Evolutionary conservation across 106 monocot species (phyloP), one percentile per base, ranked within the genome.

Genomic region (Hemerocallis citrina): DNA sequence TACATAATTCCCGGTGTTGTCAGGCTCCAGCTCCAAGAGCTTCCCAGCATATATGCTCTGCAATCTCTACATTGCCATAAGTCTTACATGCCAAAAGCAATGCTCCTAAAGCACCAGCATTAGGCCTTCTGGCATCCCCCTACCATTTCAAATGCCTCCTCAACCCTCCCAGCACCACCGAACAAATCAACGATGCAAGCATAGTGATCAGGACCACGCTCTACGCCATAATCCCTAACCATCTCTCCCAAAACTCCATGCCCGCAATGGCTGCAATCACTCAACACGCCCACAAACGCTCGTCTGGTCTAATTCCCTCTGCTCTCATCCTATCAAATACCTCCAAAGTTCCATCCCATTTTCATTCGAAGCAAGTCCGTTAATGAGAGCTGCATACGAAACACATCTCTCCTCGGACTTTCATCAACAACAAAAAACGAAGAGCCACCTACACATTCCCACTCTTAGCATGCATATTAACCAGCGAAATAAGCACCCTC

Each of bases 401-500:
- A 72, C 3, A 67, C 72, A 62, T 86, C 86, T 3, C 59, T 64
- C 24, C 32, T 47, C 13, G 68, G 32, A 12, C 75, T 78, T 68
- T 78, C 81, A 4, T 63, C 62, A 41, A n/a, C n/a, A n/a, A n/a
- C n/a, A 86, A 86, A 19, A 65, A 19, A 27, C 36, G 16, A 19
- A 66, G 40, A 0, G 78, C 81, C 47, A 61, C 4, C 4, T 69
- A 61, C 4, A 78, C 65, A 61, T 86, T 75, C n/a, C 81, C 81
- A 44, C 81, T 81, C 65, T 86, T 86, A 7, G 81, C 68, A 15
- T 86, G 72, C 75, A 86, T 77, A 34, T 86, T 78, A 1, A 86
- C 69, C 2, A 78, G 65, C 1, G 86, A 70, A 42, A 77, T 86
- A 58, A 81, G 77, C 5, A 86, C 78, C 3, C 72, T 58, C 44